A percentile compares a stretch with the other conserved stretches of the same genome.
These are phyloP conservation scores for Mentha longifolia DNA, from an alignment of 257 asterid genomes.

Conservation along the genomic window DNA sequence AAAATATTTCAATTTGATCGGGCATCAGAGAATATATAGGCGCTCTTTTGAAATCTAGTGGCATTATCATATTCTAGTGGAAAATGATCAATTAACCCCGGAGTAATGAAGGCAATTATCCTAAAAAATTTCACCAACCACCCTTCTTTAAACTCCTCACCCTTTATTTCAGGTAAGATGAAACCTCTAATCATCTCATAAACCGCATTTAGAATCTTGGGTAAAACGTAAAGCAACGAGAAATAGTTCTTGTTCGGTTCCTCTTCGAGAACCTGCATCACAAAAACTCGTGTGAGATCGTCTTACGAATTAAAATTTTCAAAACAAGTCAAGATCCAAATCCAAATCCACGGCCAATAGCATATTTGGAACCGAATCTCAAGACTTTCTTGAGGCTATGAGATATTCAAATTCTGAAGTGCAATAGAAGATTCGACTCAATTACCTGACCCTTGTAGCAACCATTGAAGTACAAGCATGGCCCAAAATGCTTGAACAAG, in stretches of 20 bases:
- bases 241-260: constrained; percentile 83
- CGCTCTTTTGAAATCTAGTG: constrained; percentile 51
- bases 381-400: too few relatives aligned
- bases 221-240: constrained; percentile 48
- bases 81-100: constrained; percentile 60
- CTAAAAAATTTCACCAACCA: constrained; percentile 50
- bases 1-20: background rate
- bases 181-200: constrained; percentile 63
- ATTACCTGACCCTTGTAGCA: constrained; percentile 63
- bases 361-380: too few relatives aligned
- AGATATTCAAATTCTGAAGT: background rate
- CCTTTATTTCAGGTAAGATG: constrained; percentile 50
- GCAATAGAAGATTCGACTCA: too few relatives aligned
- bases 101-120: constrained; percentile 45
- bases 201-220: constrained; percentile 51
- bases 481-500: constrained; percentile 74
- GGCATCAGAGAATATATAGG: constrained; percentile 6
- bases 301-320: background rate
- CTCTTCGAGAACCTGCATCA: constrained; percentile 59
- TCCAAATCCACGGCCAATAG: too few relatives aligned
- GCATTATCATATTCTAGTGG: constrained; percentile 63
- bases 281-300: background rate
- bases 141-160: constrained; percentile 55
- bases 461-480: constrained; percentile 65
- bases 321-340: too few relatives aligned